Evolutionary conservation across 1,139 yeast genomes (phyloP), one percentile per base, ranked within the genome.

Genomic region (Geotrichum macrosporum): DNA sequence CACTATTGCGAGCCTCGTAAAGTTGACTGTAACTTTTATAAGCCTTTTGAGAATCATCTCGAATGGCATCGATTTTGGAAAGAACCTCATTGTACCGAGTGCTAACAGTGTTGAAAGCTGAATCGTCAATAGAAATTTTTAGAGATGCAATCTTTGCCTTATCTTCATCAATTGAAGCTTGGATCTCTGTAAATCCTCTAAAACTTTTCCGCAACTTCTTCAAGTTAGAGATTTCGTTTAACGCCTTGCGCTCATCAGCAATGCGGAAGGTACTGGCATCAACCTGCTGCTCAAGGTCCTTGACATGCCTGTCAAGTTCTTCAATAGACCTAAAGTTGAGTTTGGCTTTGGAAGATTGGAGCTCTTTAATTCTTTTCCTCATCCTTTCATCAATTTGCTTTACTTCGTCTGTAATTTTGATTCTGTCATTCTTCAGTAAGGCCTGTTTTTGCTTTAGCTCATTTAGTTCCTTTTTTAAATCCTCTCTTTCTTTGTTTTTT

Each of bases 201-300:
- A 87, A 84, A 67, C 83, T 94, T 69, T 84, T 84, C 64, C 81
- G 80, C 63, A 84, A 72, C 70, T 86, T 87, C 69, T 94, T 82
- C 66, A 92, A 77, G 46, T 81, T 70, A 48, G 88, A 77, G 75
- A 88, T 85, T 70, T 92, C 97, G 70, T 84, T 84, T 58, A 94
- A 80, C 57, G 74, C 71, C 65, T 81, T 77, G 73, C 88, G 84
- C 75, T 94, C 99, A 55, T 92, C 96, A 47, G 89, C 97, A 63
- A 94, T 78, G 62, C 87, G 80, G 66, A 94, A 74, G 46, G 75
- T 72, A 52, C 98, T 98, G 46, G 85, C 71, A n/a, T 92, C 96
- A 61, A 88, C 77, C 63, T 75, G 72, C 55, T 69, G 67, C 66
- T 89, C 78, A 68, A 83, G 79, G 16, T 50, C 50, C 51, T 74